Evolutionary conservation across 805 yeast genomes (phyloP).

Genomic region (Ogataea siamensis): DNA sequence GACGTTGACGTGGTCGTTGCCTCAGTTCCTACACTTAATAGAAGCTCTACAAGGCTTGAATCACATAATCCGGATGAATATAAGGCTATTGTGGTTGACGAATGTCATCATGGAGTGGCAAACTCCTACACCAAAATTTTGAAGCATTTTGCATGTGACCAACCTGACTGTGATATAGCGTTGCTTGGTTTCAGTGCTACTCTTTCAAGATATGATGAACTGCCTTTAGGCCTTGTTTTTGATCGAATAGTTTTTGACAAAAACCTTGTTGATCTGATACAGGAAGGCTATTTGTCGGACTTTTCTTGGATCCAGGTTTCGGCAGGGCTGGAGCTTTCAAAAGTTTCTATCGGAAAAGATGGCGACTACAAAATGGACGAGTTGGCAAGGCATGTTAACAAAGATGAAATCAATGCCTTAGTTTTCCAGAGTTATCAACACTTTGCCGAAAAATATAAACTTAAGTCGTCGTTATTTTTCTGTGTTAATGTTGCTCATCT

Average conservation of each 20-base stretch:
- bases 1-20: conserved; percentile 69
- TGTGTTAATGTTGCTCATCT: conserved; percentile 76
- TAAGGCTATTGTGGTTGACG: conserved; percentile 80
- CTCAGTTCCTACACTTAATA: conserved; percentile 66
- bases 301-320: conserved; percentile 61
- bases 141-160: conserved; percentile 52
- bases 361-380: conserved; percentile 56
- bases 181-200: conserved; percentile 91
- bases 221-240: conserved; percentile 54
- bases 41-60: conserved; percentile 41
- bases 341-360: conserved; percentile 23
- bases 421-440: conserved; percentile 54
- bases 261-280: conserved; percentile 62
- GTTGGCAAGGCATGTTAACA: conserved; percentile 56
- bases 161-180: conserved; percentile 42
- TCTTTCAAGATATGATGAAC: conserved; percentile 69
- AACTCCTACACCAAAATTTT: conserved; percentile 58
- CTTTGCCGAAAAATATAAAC: conserved; percentile 36
- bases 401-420: conserved; percentile 50
- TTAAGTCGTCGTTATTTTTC: conserved; percentile 70
- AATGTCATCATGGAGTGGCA: conserved; percentile 90
- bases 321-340: conserved; percentile 34
- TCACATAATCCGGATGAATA: conserved; percentile 56
- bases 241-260: conserved; percentile 75
- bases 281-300: conserved; percentile 66